Base-by-base conservation (phyloP, 2,329 filamentous ascomycete genomes). In the Botrytis cinerea region DNA sequence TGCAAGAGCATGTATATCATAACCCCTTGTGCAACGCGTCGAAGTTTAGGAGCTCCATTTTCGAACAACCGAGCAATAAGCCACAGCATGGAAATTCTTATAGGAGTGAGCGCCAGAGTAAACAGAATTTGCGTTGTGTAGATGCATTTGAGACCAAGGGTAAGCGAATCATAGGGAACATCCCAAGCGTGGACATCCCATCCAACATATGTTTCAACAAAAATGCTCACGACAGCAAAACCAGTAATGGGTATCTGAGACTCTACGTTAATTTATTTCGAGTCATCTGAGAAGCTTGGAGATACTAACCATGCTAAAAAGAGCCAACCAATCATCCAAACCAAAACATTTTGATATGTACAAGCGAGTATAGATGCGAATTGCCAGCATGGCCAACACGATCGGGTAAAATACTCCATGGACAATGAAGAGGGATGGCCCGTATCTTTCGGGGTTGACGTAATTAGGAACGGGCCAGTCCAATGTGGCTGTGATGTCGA, bases 121-220 rank as follows among this genome's bases (percentile, higher is more conserved):
- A 66, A 66, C 8, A 66, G 43, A 25, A 66, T 25, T 25, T 48
- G 62, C 5, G 28, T 66, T 35, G 5, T 25, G 28, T 66, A 66
- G 3, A 66, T 14, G 10, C 32, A 66, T 22, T 48, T 66, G 28
- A 66, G 43, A 20, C 62, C 62, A 16, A 66, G 43, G 28, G 43
- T 9, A 32, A 66, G 43, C 10, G 10, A 66, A 6, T 66, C 43
- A 4, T 20, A 32, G 20, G 9, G 43, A 38, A 35, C 43, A 66
- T 66, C 62, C 43, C 43, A 66, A 16, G 62, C 28, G 22, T 66
- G 62, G 10, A 66, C 62, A 66, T 46, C 43, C 62, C 62, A 66
- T 48, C 62, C 62, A 12, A 66, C 43, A 16, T 35, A 48, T 66
- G 62, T 35, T 35, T 48, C 62, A 25, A 66, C 20, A 4, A 48